These are phyloP conservation scores for Aspergillus cristatus DNA, from an alignment of 495 filamentous ascomycete genomes.

Conservation along the genomic window DNA sequence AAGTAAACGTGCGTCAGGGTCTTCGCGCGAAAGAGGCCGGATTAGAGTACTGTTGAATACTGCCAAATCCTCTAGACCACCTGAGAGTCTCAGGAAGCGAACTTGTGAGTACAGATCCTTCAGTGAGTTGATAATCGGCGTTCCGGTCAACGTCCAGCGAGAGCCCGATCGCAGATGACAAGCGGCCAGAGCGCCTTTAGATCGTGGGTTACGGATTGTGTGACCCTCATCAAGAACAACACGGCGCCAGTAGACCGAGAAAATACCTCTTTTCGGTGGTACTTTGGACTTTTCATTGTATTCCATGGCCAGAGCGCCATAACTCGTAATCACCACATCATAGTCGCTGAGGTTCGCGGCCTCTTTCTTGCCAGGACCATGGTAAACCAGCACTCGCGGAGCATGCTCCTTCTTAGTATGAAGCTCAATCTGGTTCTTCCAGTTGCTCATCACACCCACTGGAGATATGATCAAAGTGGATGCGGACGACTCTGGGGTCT, in stretches of 20 bases:
- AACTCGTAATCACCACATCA: constrained; percentile 79
- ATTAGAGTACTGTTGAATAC: constrained; percentile 71
- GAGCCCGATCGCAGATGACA: constrained; percentile 57
- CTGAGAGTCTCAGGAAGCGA: constrained; percentile 67
- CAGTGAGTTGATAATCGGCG: constrained; percentile 67
- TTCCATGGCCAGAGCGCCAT: constrained; percentile 49
- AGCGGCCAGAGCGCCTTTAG: constrained; percentile 61
- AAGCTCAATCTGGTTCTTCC: constrained; percentile 69
- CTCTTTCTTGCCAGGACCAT: constrained; percentile 53
- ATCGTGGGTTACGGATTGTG: constrained; percentile 67
- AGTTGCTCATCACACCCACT: constrained; percentile 87
- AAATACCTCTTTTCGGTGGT: constrained; percentile 38
- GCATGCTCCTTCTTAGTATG: constrained; percentile 54
- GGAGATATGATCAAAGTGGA: constrained; percentile 77
- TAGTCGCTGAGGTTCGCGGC: constrained; percentile 44
- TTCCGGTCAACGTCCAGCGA: constrained; percentile 77
- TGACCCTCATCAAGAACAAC: constrained; percentile 87
- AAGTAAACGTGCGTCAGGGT: constrained; percentile 49
- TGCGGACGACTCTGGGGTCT: constrained; percentile 29
- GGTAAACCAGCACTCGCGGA: constrained; percentile 65
- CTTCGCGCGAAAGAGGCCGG: constrained; percentile 55
- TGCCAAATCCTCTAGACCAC: constrained; percentile 64
- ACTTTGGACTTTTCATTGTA: constrained; percentile 26
- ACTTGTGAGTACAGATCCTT: constrained; percentile 78
- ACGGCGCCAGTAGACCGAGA: constrained; percentile 66